Base-by-base conservation (phyloP, 2,329 filamentous ascomycete genomes). In the Talaromyces sp. region DNA sequence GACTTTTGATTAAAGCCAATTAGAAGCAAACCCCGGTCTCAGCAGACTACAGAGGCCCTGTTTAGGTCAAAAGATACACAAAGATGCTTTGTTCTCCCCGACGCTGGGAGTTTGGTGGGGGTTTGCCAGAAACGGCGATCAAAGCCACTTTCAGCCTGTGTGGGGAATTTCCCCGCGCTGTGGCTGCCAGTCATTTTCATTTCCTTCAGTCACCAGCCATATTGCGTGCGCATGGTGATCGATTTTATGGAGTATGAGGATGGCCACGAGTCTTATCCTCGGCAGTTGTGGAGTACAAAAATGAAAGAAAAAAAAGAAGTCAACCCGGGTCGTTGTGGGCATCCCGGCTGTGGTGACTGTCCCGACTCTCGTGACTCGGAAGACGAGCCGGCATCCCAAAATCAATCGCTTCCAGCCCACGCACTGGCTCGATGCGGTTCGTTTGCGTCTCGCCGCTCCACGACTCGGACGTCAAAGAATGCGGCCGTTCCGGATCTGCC, bases 371-470 rank as follows among this genome's bases (percentile, higher is more conserved):
- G 32, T 14, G 32, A 17, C 32, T 17, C 13, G 5, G n/a, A 41
- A 19, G 13, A 46, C 41, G 43, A 7, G 4, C 19, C 7, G 43
- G 19, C n/a, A 46, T 21, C 24, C 29, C 58, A 38, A 41, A 60
- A 49, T 55, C 55, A 19, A 54, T 55, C 17, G 35, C 35, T 27
- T 50, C 55, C 27, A 27, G 31, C 49, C 19, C 38, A 3, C n/a
- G 54, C 26, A 19, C 38, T 21, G 38, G 50, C 13, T 35, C 43
- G 2, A 59, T 14, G 8, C 56, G 38, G 27, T 57, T 61, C 24
- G 68, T 69, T 31, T 64, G 67, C 2, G 67, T 71, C 26, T 74
- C 71, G 19, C 67, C 67, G 58, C 68, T 71, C 66, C 68, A 72
- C 2, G 69, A 67, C n/a, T 67, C 64, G 7, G 68, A 71, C 31